These are phyloP conservation scores for Mortierella sp. DNA, from an alignment of 371 early-diverging fungal genomes.

Conservation along the genomic window DNA sequence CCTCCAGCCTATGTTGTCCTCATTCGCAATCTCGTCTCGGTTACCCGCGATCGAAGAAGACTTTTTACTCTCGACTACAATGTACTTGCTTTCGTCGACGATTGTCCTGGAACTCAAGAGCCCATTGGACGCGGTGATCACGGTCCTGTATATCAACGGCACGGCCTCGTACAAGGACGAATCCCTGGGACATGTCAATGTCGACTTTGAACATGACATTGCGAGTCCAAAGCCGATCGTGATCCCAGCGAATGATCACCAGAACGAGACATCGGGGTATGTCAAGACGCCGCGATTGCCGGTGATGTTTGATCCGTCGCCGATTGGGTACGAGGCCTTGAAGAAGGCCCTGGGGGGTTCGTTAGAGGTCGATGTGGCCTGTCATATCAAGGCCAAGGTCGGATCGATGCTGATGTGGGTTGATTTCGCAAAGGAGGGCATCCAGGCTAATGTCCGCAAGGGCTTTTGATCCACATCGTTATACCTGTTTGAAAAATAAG, in stretches of 20 bases:
- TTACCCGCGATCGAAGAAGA: slow-evolving; percentile 38
- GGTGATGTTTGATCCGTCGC: slow-evolving; percentile 38
- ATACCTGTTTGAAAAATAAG: not conserved
- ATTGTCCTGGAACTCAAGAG: slow-evolving; percentile 43
- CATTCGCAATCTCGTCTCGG: slow-evolving; percentile 28
- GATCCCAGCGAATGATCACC: slow-evolving; percentile 55
- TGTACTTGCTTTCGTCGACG: slow-evolving; percentile 36
- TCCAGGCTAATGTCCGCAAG: slow-evolving; percentile 39
- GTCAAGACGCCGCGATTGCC: slow-evolving; percentile 51
- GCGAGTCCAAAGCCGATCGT: slow-evolving; percentile 42
- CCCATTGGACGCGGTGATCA: slow-evolving; percentile 41
- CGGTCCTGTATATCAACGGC: slow-evolving; percentile 48
- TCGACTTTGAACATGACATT: slow-evolving; percentile 46
- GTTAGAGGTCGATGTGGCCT: slow-evolving; percentile 47
- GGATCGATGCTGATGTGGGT: slow-evolving; percentile 55
- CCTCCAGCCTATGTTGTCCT: slow-evolving; percentile 42
- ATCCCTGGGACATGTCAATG: slow-evolving; percentile 37
- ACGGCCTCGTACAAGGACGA: slow-evolving; percentile 51
- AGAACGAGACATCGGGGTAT: slow-evolving; percentile 48
- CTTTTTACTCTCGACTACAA: slow-evolving; percentile 47
- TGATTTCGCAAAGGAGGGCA: slow-evolving; percentile 43
- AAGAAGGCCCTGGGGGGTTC: slow-evolving; percentile 53
- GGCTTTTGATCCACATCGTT: slow-evolving; percentile 20
- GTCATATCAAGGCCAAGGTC: slow-evolving; percentile 54
- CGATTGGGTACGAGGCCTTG: slow-evolving; percentile 51